Evolutionary conservation across 176 grass and related monocot species (phyloP).

Genomic region (Oryza meridionalis): DNA sequence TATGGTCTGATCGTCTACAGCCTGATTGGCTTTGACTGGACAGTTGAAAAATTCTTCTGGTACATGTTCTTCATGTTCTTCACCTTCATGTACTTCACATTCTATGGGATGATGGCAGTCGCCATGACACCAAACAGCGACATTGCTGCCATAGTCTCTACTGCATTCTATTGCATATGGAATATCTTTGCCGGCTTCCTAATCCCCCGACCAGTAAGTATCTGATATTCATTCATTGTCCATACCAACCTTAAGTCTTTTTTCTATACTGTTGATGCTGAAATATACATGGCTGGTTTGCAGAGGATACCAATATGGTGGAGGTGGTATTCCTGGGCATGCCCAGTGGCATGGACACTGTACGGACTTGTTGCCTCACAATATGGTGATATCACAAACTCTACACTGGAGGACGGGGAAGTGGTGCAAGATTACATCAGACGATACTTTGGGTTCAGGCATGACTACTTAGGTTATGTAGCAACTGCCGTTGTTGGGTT

Average conservation of each 20-base stretch:
- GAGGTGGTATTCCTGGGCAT: conserved; percentile 94
- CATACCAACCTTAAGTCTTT: conserved; percentile 10
- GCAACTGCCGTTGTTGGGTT: conserved; percentile 74
- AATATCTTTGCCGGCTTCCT: conserved; percentile 94
- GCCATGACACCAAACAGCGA: conserved; percentile 93
- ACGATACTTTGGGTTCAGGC: conserved; percentile 65
- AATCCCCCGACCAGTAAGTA: conserved; percentile 80
- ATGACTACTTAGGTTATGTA: conserved; percentile 70
- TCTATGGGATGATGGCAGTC: conserved; percentile 96
- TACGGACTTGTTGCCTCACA: conserved; percentile 90
- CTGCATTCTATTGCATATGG: conserved; percentile 89
- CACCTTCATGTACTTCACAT: conserved; percentile 99
- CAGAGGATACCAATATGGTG: conserved; percentile 99
- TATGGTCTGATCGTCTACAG: conserved; percentile 91
- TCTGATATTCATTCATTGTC: neutral
- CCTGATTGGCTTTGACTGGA: conserved; percentile 81
- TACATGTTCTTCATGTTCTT: conserved; percentile 99
- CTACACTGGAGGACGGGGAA: conserved; percentile 38
- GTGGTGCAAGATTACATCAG: conserved; percentile 55
- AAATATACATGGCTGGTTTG: conserved; percentile 42
- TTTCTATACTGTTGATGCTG: conserved; percentile 15
- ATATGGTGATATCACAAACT: conserved; percentile 55
- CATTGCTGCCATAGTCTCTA: conserved; percentile 83
- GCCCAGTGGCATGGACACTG: conserved; percentile 86
- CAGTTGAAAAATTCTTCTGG: conserved; percentile 82